Evolutionary conservation across 108 stramenopile genomes (phyloP), one percentile per base, ranked within the genome.

Genomic region (Pseudonitzschia multistriata): DNA sequence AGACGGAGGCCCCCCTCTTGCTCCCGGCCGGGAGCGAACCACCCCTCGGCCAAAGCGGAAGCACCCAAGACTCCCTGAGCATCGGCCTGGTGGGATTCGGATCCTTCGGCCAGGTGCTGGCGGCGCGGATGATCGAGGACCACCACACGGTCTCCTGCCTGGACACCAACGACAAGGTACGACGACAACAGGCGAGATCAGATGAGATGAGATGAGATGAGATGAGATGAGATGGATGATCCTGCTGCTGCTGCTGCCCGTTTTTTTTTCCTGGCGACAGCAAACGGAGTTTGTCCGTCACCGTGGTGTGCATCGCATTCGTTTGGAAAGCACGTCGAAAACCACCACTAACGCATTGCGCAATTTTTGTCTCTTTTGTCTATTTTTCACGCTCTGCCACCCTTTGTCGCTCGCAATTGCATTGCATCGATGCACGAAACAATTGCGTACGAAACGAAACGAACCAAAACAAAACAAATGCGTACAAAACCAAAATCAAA

Each of bases 41-140:
- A 15, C 79, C 87, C 25, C 80, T 82, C 27, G 50, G 39, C 0
- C 67, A 59, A 5, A n/a, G 0, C 29, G 29, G 15, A 17, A 29
- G 27, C 29, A 30, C 0, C 4, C 13, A 59, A 14, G 57, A 33
- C 19, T 45, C 63, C 17, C 89, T 99, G 48, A 94, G 87, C 55
- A 96, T 99, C 56, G 98, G 98, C 10, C 84, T 99, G 34, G 76
- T 99, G 31, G 97, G 97, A 17, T 99, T 97, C 72, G 97, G 93
- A 19, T 42, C 76, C 36, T 97, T 97, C 65, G 98, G 97, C 19
- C 97, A 98, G 66, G 96, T 96, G 70, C 78, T 71, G 85, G 88
- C 84, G 3, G 59, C 83, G n/a, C 70, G 76, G 25, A 80, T 95
- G 85, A 36, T 59, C 13, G 67, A 73, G 15, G 37, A 71, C 21